These are phyloP conservation scores for Hypocreales sp. DNA, from an alignment of 2,329 filamentous ascomycete genomes.

Conservation along the genomic window DNA sequence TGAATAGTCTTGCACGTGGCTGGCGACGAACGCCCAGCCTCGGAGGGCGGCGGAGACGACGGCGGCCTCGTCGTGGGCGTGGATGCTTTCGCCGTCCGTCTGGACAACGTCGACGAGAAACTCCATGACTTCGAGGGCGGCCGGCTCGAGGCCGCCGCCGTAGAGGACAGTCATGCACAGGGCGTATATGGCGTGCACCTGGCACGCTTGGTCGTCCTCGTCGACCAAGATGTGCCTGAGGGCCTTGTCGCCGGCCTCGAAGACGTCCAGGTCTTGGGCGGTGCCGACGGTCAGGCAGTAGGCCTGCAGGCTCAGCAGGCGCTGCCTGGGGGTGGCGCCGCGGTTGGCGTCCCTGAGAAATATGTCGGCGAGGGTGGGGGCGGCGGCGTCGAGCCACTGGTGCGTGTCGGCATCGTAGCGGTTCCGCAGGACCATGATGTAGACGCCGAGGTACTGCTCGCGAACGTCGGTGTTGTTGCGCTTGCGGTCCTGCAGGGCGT, in stretches of 20 bases:
- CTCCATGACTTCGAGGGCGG: constrained; percentile 55
- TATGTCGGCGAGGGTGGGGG: constrained; percentile 41
- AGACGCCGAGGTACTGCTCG: constrained; percentile 27
- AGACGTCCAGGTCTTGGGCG: constrained; percentile 39
- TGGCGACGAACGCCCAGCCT: constrained; percentile 69
- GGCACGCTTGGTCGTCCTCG: constrained; percentile 48
- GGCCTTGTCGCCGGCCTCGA: constrained; percentile 12
- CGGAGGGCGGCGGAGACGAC: constrained; percentile 63
- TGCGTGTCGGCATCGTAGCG: constrained; percentile 17
- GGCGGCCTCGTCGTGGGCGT: constrained; percentile 52
- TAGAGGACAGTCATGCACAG: constrained; percentile 61
- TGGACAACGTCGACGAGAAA: constrained; percentile 65
- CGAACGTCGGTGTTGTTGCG: constrained; percentile 58
- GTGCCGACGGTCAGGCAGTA: constrained; percentile 53
- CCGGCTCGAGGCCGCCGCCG: constrained; percentile 54
- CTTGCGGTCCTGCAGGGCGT: constrained; percentile 60
- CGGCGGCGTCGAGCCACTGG: constrained; percentile 37
- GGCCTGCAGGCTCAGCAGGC: constrained; percentile 54
- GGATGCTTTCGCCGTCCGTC: constrained; percentile 59
- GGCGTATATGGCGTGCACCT: constrained; percentile 58
- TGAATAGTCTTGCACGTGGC: constrained; percentile 60
- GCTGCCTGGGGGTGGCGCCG: constrained; percentile 54
- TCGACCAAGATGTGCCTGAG: constrained; percentile 21
- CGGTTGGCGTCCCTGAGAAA: constrained; percentile 57
- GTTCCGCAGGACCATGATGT: constrained; percentile 36